phyloP scores from a whole-genome alignment of 441 rosid genomes.

The Biscutella auriculata region DNA sequence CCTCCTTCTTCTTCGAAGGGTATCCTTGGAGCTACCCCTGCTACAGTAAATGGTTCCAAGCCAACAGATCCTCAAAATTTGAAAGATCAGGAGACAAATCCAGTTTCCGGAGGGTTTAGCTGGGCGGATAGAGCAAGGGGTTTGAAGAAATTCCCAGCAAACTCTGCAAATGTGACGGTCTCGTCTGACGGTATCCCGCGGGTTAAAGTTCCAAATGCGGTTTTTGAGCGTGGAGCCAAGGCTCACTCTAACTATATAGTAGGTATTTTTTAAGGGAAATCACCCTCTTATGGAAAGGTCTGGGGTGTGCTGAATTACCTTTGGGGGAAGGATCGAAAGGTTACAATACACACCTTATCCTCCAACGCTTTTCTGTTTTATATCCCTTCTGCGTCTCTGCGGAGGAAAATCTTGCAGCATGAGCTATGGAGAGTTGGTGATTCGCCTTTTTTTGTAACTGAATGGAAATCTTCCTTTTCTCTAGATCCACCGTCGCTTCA shows the following conservation, averaged over 20 bases:
- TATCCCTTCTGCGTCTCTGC: not conserved
- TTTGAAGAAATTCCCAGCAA: no score
- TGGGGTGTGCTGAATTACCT: not conserved
- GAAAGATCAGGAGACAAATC: no score
- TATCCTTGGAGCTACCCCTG: no score
- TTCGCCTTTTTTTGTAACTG: not conserved
- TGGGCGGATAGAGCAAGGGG: no score
- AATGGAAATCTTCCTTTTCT: not conserved
- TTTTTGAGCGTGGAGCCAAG: not conserved
- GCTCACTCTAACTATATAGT: not conserved
- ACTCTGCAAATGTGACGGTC: no score
- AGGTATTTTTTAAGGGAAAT: not conserved
- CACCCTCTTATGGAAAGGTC: not conserved
- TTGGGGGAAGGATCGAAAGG: not conserved
- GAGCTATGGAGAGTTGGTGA: not conserved
- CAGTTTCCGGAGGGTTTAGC: no score
- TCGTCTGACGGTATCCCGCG: no score
- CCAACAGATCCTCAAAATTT: no score
- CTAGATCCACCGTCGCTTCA: not conserved
- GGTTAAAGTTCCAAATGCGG: not conserved
- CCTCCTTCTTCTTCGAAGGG: no score
- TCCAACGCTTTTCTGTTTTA: not conserved
- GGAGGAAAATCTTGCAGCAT: not conserved
- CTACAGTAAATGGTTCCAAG: no score
- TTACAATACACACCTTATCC: not conserved